Evolutionary conservation across 148 eudicot genomes (phyloP).

Genomic region (Arbutus unedo): DNA sequence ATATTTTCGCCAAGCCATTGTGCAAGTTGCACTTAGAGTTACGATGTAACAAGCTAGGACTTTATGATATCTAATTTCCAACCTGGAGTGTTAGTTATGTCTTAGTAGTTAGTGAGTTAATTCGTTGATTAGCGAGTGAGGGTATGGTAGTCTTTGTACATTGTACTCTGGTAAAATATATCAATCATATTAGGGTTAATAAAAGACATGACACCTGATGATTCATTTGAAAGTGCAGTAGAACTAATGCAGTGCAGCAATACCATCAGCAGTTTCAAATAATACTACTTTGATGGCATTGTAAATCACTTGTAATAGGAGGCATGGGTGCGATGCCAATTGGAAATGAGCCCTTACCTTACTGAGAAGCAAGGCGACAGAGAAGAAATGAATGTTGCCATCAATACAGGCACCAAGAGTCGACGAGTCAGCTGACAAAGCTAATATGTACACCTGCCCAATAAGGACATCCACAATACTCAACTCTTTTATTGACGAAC

Average conservation of each 20-base stretch:
- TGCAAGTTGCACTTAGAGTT: too few species aligned
- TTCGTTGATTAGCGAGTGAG: too few species aligned
- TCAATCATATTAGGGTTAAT: neutral
- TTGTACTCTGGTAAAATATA: too few species aligned
- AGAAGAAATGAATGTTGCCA: conserved; percentile 52
- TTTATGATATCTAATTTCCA: too few species aligned
- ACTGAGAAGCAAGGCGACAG: conserved; percentile 52
- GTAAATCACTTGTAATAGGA: neutral
- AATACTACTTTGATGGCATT: neutral
- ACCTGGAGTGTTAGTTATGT: too few species aligned
- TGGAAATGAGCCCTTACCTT: conserved; percentile 39
- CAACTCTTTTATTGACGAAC: conserved; percentile 46
- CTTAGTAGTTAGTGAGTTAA: too few species aligned
- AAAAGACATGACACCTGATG: neutral
- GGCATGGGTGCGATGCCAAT: neutral
- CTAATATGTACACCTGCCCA: conserved; percentile 73
- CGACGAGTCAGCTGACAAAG: conserved; percentile 64
- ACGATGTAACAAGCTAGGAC: too few species aligned
- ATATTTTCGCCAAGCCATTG: too few species aligned
- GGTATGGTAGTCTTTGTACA: too few species aligned
- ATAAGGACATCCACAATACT: conserved; percentile 59
- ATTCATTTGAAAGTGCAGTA: neutral
- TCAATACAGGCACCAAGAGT: conserved; percentile 61
- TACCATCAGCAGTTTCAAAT: neutral
- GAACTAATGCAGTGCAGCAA: neutral